Evolutionary conservation across 495 filamentous ascomycete genomes (phyloP).

Genomic region (Aspergillus biplanus): DNA sequence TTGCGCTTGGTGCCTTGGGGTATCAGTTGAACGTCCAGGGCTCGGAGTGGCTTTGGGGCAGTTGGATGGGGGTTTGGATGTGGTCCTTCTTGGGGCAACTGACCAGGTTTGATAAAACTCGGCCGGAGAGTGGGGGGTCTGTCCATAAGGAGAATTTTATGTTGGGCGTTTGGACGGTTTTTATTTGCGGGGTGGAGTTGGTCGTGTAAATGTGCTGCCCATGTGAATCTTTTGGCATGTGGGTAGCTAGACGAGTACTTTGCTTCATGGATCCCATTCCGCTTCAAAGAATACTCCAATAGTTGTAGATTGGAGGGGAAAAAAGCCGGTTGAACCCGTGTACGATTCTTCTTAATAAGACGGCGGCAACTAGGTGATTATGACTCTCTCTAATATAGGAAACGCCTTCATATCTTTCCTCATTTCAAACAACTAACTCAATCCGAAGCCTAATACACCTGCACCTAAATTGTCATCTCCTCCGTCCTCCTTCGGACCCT

Average conservation of each 20-base stretch:
- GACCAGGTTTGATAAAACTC: constrained; percentile 10
- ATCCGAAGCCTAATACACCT: too few relatives aligned
- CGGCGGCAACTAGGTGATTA: too few relatives aligned
- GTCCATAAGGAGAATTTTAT: constrained; percentile 10
- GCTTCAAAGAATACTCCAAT: too few relatives aligned
- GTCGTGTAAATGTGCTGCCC: neutral
- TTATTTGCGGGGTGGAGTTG: constrained; percentile 4
- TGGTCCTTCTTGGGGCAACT: constrained; percentile 6
- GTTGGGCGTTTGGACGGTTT: constrained; percentile 11
- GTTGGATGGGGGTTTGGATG: constrained; percentile 20
- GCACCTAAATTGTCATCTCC: neutral
- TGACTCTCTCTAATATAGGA: neutral
- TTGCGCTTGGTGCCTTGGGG: constrained; percentile 1
- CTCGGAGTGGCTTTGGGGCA: constrained; percentile 19
- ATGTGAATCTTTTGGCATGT: too few relatives aligned
- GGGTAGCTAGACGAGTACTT: too few relatives aligned
- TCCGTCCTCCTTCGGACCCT: constrained; percentile 1
- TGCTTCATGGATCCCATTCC: too few relatives aligned
- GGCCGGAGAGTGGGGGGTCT: constrained; percentile 15
- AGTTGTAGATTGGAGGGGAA: too few relatives aligned
- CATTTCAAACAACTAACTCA: too few relatives aligned
- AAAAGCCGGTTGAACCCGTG: too few relatives aligned
- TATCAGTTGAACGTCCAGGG: neutral
- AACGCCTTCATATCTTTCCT: neutral
- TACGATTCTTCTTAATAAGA: too few relatives aligned